phyloP scores from a whole-genome alignment of 352 stramenopile genomes.

The Phytophthora capsici region DNA sequence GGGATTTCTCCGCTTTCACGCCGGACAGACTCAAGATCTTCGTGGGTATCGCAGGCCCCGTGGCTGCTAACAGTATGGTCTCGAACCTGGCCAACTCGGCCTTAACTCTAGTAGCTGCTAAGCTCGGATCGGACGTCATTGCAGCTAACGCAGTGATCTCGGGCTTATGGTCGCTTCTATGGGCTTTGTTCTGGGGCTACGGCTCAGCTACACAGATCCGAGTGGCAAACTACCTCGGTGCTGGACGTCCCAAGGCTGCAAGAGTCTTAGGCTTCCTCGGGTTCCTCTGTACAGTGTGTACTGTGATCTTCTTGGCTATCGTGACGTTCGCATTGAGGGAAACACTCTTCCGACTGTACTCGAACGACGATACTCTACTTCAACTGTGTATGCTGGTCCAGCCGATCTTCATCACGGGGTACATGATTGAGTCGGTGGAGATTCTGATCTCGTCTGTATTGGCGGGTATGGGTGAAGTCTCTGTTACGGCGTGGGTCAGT shows the following conservation, averaged over 20 bases:
- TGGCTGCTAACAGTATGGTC: constrained; percentile 72
- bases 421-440: constrained; percentile 67
- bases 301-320: constrained; percentile 57
- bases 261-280: constrained; percentile 62
- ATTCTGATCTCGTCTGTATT: constrained; percentile 56
- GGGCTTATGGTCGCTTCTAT: constrained; percentile 68
- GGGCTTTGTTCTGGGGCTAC: constrained; percentile 84
- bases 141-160: constrained; percentile 80
- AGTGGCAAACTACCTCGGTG: constrained; percentile 79
- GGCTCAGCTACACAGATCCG: constrained; percentile 80
- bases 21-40: constrained; percentile 67
- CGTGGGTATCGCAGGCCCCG: constrained; percentile 65
- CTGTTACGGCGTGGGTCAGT: constrained; percentile 58
- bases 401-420: constrained; percentile 62
- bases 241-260: constrained; percentile 67
- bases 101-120: constrained; percentile 72
- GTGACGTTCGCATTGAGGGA: constrained; percentile 49
- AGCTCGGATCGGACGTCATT: constrained; percentile 77
- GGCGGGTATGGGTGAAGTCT: constrained; percentile 61
- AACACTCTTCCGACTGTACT: constrained; percentile 66
- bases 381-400: constrained; percentile 60
- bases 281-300: constrained; percentile 61
- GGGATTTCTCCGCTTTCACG: constrained; percentile 67
- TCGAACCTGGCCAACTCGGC: constrained; percentile 77
- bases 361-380: constrained; percentile 56